Conservation (phyloP, 106 monocot genomes). For the Dendrobium catenatum region DNA sequence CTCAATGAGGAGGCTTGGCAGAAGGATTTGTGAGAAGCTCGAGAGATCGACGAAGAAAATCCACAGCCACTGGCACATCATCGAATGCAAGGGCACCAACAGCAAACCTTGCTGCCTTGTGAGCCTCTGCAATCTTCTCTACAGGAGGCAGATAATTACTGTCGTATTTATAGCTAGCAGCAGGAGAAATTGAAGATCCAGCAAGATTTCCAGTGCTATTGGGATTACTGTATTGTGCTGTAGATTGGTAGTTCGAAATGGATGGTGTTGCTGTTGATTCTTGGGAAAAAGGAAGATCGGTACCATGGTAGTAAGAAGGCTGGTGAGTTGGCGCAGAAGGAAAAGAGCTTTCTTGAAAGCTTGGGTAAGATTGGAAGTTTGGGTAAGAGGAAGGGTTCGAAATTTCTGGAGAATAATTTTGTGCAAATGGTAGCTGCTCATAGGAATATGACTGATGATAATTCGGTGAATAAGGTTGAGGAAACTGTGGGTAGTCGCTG, state of each 20-base stretch:
- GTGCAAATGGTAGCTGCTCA: slow-evolving; percentile 15
- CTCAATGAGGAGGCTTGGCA: slow-evolving; percentile 36
- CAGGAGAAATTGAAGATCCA: slow-evolving; percentile 5
- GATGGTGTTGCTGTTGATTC: slow-evolving; percentile 20
- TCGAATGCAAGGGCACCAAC: slow-evolving; percentile 73
- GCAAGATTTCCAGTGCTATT: slow-evolving; percentile 10
- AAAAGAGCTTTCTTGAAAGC: slow-evolving; percentile 42
- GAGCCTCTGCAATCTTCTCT: slow-evolving; percentile 65
- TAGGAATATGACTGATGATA: slow-evolving; percentile 26
- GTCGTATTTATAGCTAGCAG: slow-evolving; percentile 40
- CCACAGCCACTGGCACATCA: slow-evolving; percentile 59
- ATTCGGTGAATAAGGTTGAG: slow-evolving; percentile 19
- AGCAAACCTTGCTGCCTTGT: slow-evolving; percentile 64
- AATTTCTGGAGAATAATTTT: slow-evolving; percentile 17
- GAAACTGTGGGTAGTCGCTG: slow-evolving; percentile 22
- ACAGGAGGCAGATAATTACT: slow-evolving; percentile 51
- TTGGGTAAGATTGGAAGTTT: slow-evolving; percentile 65
- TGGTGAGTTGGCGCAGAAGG: slow-evolving; percentile 43
- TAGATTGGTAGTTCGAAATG: slow-evolving; percentile 10
- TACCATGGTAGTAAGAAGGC: slow-evolving; percentile 25
- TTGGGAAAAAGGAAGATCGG: slow-evolving; percentile 6
- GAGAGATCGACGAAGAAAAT: slow-evolving; percentile 47
- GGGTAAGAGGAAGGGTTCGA: slow-evolving; percentile 27
- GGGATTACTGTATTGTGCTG: slow-evolving; percentile 17
- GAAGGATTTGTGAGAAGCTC: slow-evolving; percentile 66